Base-by-base conservation (phyloP, 179 eudicot genomes). In the Beta corolliflora region DNA sequence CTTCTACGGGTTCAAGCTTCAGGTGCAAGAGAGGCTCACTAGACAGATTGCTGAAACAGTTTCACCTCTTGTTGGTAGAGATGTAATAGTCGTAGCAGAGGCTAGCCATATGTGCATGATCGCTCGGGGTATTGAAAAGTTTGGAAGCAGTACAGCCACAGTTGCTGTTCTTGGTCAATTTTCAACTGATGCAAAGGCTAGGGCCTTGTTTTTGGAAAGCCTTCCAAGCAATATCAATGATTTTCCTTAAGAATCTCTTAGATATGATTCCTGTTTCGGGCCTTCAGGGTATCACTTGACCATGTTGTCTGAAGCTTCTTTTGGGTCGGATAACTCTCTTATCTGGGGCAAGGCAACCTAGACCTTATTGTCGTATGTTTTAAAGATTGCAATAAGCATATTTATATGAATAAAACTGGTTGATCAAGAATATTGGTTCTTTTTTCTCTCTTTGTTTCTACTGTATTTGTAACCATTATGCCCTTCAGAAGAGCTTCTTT, bases 71-170 rank as follows among this genome's bases (percentile, higher is more conserved):
- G 83, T 93, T 7, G 99, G 95, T 6, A 92, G 89, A 76, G 97
- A 95, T 74, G 84, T 94, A 14, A 92, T 95, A 83, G 99, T 95
- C 21, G 93, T 95, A 9, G 98, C 90, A 0, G 99, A 95, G 83
- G 97, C 98, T 71, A 89, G 83, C 76, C 99, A 95, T 80, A 93
- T 97, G n/a, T 95, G 99, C 83, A 95, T 95, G 99, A 90, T 95
- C 36, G 86, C 98, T 56, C 79, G 99, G 80, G 98, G 99, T 81
- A 91, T 95, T 11, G 95, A 94, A 88, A 95, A 95, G 78, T 89
- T 90, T 78, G 97, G 99, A 4, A 95, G 98, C 79, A 92, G 84
- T 68, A 95, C 98, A 46, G 92, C 93, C 23, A 95, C 98, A 1
- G 73, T 92, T 81, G 98, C 97, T 82, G 95, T 90, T 11, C 84